Percentiles rank a stretch among this genome's conserved stretches.
Evolutionary conservation across 2,329 filamentous ascomycete species (phyloP).

Genomic region (Colletotrichum navitas): DNA sequence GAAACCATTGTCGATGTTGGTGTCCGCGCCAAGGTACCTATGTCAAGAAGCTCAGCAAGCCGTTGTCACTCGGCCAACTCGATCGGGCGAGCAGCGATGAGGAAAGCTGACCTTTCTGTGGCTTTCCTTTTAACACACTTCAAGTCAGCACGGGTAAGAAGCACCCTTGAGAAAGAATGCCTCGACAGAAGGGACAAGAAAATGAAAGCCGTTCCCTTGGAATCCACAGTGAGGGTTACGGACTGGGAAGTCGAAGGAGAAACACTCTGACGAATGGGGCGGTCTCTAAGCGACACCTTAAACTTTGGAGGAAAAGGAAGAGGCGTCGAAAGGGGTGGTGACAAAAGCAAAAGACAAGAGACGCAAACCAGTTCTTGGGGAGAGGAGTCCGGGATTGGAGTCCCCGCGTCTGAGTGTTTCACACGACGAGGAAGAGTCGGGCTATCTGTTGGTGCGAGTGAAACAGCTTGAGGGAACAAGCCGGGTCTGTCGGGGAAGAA

Average conservation of each 20-base stretch:
- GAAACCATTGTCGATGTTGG: conserved; percentile 47
- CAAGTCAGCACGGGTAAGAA: conserved; percentile 22
- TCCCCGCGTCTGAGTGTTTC: conserved; percentile 32
- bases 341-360: conserved; percentile 14
- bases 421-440: conserved; percentile 34
- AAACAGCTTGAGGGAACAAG: conserved; percentile 29
- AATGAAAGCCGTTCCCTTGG: conserved; percentile 29
- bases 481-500: not conserved
- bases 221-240: conserved; percentile 29
- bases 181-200: conserved; percentile 11
- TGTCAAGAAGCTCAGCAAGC: conserved; percentile 44
- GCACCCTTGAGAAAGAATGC: not conserved
- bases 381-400: conserved; percentile 33
- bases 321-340: conserved; percentile 10
- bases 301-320: not conserved
- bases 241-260: conserved; percentile 9
- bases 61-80: conserved; percentile 32
- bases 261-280: conserved; percentile 34
- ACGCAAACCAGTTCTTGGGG: conserved; percentile 24
- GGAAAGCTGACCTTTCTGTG: conserved; percentile 8
- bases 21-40: conserved; percentile 7
- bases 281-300: conserved; percentile 33
- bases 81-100: conserved; percentile 10
- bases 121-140: conserved; percentile 12
- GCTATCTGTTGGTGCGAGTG: conserved; percentile 30